Conservation (phyloP, 495 filamentous ascomycete species). For the Achaetomiella virescens region DNA sequence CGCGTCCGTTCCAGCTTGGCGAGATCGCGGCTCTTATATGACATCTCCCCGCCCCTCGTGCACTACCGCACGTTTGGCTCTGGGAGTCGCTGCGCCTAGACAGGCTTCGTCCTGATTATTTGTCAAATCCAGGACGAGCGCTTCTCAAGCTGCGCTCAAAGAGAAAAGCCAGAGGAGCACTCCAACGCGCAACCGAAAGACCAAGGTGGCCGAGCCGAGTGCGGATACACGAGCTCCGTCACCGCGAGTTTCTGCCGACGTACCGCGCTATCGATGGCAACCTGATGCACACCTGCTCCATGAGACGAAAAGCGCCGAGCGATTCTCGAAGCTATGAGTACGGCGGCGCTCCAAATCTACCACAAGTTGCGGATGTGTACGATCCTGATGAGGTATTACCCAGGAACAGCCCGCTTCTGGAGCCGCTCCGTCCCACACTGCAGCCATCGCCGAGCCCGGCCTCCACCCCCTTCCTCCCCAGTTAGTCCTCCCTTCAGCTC, state of each 20-base stretch:
- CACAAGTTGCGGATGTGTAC: conserved; percentile 39
- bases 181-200: not conserved
- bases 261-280: conserved; percentile 29
- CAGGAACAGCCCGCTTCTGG: conserved; percentile 38
- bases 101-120: conserved; percentile 3
- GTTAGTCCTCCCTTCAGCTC: conserved; percentile 35
- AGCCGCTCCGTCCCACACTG: conserved; percentile 36
- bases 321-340: conserved; percentile 40
- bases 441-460: conserved; percentile 34
- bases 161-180: not conserved
- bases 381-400: conserved; percentile 41
- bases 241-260: not conserved
- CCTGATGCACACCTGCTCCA: conserved; percentile 20
- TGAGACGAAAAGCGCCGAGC: conserved; percentile 24
- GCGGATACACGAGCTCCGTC: not conserved
- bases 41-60: conserved; percentile 12
- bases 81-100: conserved; percentile 18
- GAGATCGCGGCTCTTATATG: conserved; percentile 29
- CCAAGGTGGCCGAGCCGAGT: not conserved
- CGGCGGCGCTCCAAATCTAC: conserved; percentile 32
- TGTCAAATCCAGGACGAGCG: conserved; percentile 8
- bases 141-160: conserved; percentile 3
- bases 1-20: conserved; percentile 18
- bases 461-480: conserved; percentile 26
- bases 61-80: conserved; percentile 17